A percentile compares a stretch with the other conserved stretches of the same genome.
Evolutionary conservation across 345 rosid genomes (phyloP).

Genomic region (Pistacia integerrima): DNA sequence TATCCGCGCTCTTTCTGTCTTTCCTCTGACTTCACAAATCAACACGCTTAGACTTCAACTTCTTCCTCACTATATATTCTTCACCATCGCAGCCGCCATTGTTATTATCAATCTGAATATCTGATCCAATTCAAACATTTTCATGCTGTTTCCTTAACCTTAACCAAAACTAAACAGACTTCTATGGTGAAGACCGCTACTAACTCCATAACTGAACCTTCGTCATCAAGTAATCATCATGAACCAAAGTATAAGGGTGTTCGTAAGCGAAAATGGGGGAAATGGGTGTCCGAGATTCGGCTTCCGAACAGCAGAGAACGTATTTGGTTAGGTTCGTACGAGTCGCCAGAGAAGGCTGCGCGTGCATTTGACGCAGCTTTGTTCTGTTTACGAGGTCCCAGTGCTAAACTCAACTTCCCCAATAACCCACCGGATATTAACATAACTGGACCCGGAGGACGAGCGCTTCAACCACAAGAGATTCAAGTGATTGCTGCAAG

Average conservation of each 20-base stretch:
- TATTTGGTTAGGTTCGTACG: conserved; percentile 87
- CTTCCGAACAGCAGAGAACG: conserved; percentile 89
- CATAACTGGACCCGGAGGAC: conserved; percentile 15
- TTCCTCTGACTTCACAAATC: neutral
- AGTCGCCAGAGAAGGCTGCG: conserved; percentile 79
- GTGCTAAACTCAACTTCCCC: conserved; percentile 73
- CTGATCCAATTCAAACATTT: neutral
- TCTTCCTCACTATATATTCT: conserved; percentile 2
- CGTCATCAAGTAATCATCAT: neutral
- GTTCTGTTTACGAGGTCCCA: conserved; percentile 64
- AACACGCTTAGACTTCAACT: conserved; percentile 28
- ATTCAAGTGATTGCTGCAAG: conserved; percentile 61
- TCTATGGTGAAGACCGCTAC: neutral
- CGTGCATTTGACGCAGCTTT: conserved; percentile 92
- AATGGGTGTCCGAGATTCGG: conserved; percentile 92
- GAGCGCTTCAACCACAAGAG: conserved; percentile 43
- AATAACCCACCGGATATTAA: conserved; percentile 52
- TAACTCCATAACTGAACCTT: neutral
- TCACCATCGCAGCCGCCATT: conserved; percentile 26
- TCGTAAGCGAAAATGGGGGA: conserved; percentile 91
- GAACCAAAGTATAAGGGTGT: conserved; percentile 77
- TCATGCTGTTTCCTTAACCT: no score
- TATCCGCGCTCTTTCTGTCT: neutral
- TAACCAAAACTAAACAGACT: no score
- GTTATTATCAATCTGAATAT: neutral